Evolutionary conservation across 164 flowering plant genomes (phyloP).

Genomic region (Vitis rotundifolia): DNA sequence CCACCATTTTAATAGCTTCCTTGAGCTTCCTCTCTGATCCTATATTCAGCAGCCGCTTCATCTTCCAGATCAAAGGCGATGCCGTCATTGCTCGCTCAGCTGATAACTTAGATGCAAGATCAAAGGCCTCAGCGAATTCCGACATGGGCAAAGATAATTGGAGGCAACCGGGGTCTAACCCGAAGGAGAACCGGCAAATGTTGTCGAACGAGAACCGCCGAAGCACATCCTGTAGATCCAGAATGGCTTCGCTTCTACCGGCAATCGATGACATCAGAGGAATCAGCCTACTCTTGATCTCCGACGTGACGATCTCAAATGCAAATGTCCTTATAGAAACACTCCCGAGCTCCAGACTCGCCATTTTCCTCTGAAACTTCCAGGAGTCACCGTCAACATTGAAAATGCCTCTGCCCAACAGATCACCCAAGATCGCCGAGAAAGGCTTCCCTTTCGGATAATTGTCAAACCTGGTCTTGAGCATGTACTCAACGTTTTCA

Average conservation of each 20-base stretch:
- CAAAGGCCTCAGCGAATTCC: slow-evolving; percentile 53
- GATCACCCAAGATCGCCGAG: slow-evolving; percentile 58
- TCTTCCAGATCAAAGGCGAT: slow-evolving; percentile 53
- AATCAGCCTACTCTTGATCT: slow-evolving; percentile 36
- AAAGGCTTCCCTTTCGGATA: slow-evolving; percentile 81
- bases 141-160: slow-evolving; percentile 37
- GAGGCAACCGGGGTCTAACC: slow-evolving; percentile 62
- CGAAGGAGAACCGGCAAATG: slow-evolving; percentile 63
- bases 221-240: slow-evolving; percentile 67
- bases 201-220: slow-evolving; percentile 61
- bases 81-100: slow-evolving; percentile 47
- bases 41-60: slow-evolving; percentile 39
- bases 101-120: slow-evolving; percentile 49
- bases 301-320: slow-evolving; percentile 30
- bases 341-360: slow-evolving; percentile 60
- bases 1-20: slow-evolving; percentile 39
- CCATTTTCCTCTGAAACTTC: slow-evolving; percentile 70
- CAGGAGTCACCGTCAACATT: slow-evolving; percentile 74
- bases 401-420: slow-evolving; percentile 82
- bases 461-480: slow-evolving; percentile 70
- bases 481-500: slow-evolving; percentile 66
- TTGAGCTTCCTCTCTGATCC: slow-evolving; percentile 54
- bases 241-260: neutral
- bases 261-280: slow-evolving; percentile 39
- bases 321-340: slow-evolving; percentile 46